Percentiles rank a stretch among this genome's conserved stretches.
phyloP scores from a whole-genome alignment of 2,329 filamentous ascomycete species.

The Capronia americana region DNA sequence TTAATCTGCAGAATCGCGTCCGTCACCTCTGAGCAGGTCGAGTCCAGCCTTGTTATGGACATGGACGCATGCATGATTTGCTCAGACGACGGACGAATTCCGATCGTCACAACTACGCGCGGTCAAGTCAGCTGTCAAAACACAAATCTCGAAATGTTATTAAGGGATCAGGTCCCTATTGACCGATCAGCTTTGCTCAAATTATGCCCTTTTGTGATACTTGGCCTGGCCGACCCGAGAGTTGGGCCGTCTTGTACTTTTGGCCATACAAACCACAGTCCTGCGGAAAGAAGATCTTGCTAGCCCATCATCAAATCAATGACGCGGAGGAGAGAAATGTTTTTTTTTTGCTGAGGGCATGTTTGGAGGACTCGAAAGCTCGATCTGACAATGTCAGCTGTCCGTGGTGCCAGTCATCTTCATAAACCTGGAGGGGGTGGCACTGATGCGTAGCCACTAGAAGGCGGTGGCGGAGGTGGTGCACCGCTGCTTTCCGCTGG shows the following conservation, averaged over 20 bases:
- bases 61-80: neutral
- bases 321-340: neutral
- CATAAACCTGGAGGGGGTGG: slow-evolving; percentile 37
- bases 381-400: slow-evolving; percentile 31
- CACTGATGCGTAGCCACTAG: slow-evolving; percentile 31
- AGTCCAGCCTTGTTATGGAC: neutral
- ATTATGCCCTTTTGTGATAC: slow-evolving; percentile 34
- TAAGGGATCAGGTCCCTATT: slow-evolving; percentile 39
- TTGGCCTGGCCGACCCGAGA: slow-evolving; percentile 31
- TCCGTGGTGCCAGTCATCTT: slow-evolving; percentile 23
- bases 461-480: slow-evolving; percentile 26
- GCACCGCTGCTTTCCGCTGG: slow-evolving; percentile 19
- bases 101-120: slow-evolving; percentile 30
- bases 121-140: slow-evolving; percentile 32
- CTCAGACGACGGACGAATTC: neutral
- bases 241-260: slow-evolving; percentile 8
- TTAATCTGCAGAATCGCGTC: neutral
- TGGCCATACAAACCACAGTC: slow-evolving; percentile 27
- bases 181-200: slow-evolving; percentile 37
- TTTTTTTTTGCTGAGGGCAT: neutral
- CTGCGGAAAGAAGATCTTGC: slow-evolving; percentile 1
- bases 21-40: neutral
- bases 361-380: neutral
- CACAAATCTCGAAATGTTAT: slow-evolving; percentile 27
- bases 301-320: neutral